Percentiles rank a stretch among this genome's conserved stretches.
phyloP scores from a whole-genome alignment of 2,329 filamentous ascomycete genomes.

The Xylaria sp. region DNA sequence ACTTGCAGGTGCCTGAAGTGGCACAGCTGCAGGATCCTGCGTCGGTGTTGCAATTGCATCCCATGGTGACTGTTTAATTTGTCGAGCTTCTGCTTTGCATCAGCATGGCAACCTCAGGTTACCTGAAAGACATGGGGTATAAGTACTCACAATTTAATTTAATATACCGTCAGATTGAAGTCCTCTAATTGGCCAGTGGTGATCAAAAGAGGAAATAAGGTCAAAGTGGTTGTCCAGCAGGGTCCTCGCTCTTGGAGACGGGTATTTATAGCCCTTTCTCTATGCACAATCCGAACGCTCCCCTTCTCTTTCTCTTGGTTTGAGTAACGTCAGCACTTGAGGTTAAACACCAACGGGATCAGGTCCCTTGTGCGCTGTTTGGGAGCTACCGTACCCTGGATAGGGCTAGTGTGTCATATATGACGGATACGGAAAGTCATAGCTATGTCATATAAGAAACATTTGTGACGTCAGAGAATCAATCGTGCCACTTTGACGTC shows the following conservation, averaged over 20 bases:
- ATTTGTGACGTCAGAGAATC: slow-evolving; percentile 15
- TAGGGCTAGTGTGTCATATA: slow-evolving; percentile 11
- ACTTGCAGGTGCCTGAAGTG: slow-evolving; percentile 45
- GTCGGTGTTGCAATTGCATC: slow-evolving; percentile 47
- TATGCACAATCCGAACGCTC: too few species aligned
- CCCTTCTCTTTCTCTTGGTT: neutral
- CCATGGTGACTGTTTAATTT: slow-evolving; percentile 39
- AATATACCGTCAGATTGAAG: slow-evolving; percentile 19
- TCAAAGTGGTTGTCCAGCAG: slow-evolving; percentile 32
- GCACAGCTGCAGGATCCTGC: slow-evolving; percentile 45
- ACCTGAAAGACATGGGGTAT: neutral
- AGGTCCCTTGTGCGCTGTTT: neutral
- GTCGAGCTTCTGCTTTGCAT: neutral
- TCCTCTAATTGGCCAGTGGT: slow-evolving; percentile 39
- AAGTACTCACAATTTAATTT: slow-evolving; percentile 20
- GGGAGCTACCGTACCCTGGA: neutral
- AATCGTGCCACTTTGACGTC: neutral
- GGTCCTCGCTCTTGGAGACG: slow-evolving; percentile 30
- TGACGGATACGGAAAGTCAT: slow-evolving; percentile 31
- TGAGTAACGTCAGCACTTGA: neutral
- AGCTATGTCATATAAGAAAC: slow-evolving; percentile 19
- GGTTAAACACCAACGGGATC: neutral
- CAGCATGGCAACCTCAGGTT: neutral
- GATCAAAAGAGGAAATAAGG: slow-evolving; percentile 34
- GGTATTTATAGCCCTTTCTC: slow-evolving; percentile 41